Conservation (phyloP, 2,329 filamentous ascomycete species). For the Rutstroemia sp. region DNA sequence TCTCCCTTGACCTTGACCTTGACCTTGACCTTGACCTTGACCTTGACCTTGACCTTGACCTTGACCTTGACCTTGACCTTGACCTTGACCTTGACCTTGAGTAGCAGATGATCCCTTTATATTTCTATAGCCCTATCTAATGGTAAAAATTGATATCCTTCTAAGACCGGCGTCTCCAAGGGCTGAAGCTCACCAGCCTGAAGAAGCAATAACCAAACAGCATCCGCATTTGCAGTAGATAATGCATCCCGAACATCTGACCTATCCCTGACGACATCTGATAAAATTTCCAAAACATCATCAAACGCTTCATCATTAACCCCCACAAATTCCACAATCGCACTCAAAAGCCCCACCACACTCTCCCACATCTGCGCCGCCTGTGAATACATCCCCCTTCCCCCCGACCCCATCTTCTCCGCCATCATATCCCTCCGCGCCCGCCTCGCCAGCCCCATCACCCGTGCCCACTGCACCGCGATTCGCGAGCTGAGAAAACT, state of each 20-base stretch:
- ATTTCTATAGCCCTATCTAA: background rate
- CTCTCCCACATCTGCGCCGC: conserved; percentile 58
- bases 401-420: conserved; percentile 25
- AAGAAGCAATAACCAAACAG: conserved; percentile 58
- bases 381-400: conserved; percentile 52
- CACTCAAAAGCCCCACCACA: conserved; percentile 49
- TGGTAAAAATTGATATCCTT: conserved; percentile 33
- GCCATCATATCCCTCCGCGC: conserved; percentile 35
- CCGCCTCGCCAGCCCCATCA: conserved; percentile 44
- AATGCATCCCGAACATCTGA: conserved; percentile 48
- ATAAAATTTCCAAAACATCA: conserved; percentile 58
- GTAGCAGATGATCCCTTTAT: background rate
- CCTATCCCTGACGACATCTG: conserved; percentile 39
- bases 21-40: too few species aligned
- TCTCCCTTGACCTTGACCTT: too few species aligned
- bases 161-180: conserved; percentile 35
- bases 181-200: conserved; percentile 14
- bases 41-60: too few species aligned
- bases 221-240: conserved; percentile 61
- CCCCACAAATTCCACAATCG: conserved; percentile 54
- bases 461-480: conserved; percentile 60
- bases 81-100: too few species aligned
- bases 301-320: conserved; percentile 67
- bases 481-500: conserved; percentile 75
- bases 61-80: too few species aligned